A percentile compares a stretch with the other conserved stretches of the same genome.
Conservation (phyloP, 2,329 filamentous ascomycete species). For the Sporothrix mexicana region DNA sequence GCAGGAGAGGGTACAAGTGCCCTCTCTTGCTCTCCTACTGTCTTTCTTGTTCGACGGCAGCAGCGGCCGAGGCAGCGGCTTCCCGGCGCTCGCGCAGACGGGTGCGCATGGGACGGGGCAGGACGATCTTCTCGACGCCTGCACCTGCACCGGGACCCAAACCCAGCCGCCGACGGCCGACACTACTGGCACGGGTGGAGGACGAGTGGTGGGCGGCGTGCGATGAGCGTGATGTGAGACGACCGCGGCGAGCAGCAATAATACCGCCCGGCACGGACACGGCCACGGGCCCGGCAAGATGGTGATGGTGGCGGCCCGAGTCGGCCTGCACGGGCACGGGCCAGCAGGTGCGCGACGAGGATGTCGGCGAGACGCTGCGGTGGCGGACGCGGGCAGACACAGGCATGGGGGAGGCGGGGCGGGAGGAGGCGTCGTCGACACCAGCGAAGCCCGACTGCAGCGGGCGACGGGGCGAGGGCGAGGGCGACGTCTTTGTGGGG, state of each 20-base stretch:
- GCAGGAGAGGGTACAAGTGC: background rate
- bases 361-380: conserved; percentile 43
- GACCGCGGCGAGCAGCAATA: background rate
- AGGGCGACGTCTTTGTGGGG: background rate
- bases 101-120: conserved; percentile 35
- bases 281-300: no score
- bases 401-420: conserved; percentile 23
- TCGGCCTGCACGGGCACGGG: conserved; percentile 42
- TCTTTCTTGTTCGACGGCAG: conserved; percentile 10
- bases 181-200: conserved; percentile 45
- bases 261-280: background rate
- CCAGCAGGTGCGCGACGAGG: conserved; percentile 42
- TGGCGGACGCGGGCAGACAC: conserved; percentile 40
- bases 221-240: background rate
- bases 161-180: conserved; percentile 43
- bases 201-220: conserved; percentile 17
- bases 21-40: background rate
- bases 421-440: background rate
- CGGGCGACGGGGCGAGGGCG: conserved; percentile 22
- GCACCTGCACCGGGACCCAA: conserved; percentile 44
- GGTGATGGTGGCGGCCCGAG: conserved; percentile 25
- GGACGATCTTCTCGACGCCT: conserved; percentile 28
- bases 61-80: conserved; percentile 44
- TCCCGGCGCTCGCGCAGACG: conserved; percentile 44
- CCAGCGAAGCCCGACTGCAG: conserved; percentile 32